These are phyloP conservation scores for Nevesoporus exiguus DNA, from an alignment of 768 basidiomycete genomes.

Conservation along the genomic window DNA sequence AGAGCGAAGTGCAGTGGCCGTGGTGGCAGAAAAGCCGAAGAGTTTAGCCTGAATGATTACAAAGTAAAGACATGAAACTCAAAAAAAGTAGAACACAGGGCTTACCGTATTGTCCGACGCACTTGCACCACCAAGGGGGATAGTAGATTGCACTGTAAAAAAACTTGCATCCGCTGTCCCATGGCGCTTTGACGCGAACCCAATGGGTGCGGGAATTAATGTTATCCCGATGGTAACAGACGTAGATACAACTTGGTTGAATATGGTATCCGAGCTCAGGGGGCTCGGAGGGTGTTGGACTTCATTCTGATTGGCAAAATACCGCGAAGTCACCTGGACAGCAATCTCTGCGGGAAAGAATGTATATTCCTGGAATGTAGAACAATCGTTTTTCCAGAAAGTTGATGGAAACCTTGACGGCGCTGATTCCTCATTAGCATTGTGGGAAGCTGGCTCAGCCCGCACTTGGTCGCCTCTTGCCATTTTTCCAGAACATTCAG, in stretches of 20 bases:
- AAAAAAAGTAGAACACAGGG: neutral
- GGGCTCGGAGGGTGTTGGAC: slow-evolving; percentile 21
- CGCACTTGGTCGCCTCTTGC: no score
- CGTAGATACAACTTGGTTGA: slow-evolving; percentile 36
- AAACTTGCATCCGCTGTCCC: slow-evolving; percentile 25
- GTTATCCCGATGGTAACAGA: slow-evolving; percentile 32
- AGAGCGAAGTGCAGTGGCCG: no score
- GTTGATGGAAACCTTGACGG: neutral
- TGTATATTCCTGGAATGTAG: slow-evolving; percentile 22
- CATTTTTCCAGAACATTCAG: no score
- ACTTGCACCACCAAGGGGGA: slow-evolving; percentile 34
- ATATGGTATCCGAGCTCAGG: no score
- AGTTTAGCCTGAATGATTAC: no score
- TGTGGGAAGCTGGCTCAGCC: no score
- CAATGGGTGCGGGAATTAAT: slow-evolving; percentile 20
- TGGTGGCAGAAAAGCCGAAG: no score
- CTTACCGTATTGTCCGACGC: slow-evolving; percentile 34
- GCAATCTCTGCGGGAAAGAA: slow-evolving; percentile 16
- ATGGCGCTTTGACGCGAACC: slow-evolving; percentile 26
- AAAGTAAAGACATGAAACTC: no score
- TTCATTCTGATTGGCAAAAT: neutral
- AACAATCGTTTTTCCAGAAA: neutral
- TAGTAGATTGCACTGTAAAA: slow-evolving; percentile 31
- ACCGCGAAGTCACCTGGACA: slow-evolving; percentile 4
- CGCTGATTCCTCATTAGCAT: no score